Percentiles rank a stretch among this genome's conserved stretches.
These are phyloP conservation scores for Alternaria rosae DNA, from an alignment of 2,329 filamentous ascomycete species.

Conservation along the genomic window DNA sequence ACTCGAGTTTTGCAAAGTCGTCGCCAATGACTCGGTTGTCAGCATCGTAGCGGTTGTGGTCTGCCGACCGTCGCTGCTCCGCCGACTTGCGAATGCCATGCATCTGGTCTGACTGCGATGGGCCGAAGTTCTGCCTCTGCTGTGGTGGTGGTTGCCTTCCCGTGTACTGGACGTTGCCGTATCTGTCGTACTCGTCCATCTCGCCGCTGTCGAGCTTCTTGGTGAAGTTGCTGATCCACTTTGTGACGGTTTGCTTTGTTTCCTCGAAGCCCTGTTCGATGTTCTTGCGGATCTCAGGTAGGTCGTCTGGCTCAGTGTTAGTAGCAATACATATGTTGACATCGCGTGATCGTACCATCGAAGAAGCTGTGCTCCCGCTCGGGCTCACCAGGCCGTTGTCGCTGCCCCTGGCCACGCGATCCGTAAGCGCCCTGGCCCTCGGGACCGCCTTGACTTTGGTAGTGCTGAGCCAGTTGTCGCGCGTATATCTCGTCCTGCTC, in stretches of 20 bases:
- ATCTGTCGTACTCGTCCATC: slow-evolving; percentile 68
- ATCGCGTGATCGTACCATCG: slow-evolving; percentile 63
- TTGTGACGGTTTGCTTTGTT: slow-evolving; percentile 90
- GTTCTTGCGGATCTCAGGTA: slow-evolving; percentile 91
- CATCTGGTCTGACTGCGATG: slow-evolving; percentile 50
- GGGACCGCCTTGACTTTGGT: slow-evolving; percentile 59
- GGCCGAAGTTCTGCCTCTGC: slow-evolving; percentile 49
- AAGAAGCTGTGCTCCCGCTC: slow-evolving; percentile 85
- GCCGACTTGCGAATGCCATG: slow-evolving; percentile 51
- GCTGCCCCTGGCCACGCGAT: slow-evolving; percentile 46
- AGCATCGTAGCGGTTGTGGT: slow-evolving; percentile 92
- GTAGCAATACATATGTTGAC: not conserved
- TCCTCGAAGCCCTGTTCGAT: slow-evolving; percentile 93
- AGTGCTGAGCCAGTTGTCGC: slow-evolving; percentile 91
- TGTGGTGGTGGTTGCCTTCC: slow-evolving; percentile 31
- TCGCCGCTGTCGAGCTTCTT: slow-evolving; percentile 89
- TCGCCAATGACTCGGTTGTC: slow-evolving; percentile 90
- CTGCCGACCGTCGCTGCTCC: slow-evolving; percentile 71
- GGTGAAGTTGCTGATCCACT: slow-evolving; percentile 88
- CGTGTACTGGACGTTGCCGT: slow-evolving; percentile 52
- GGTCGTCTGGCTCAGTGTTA: slow-evolving; percentile 70
- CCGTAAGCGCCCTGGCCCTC: slow-evolving; percentile 33
- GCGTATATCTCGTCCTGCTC: slow-evolving; percentile 92
- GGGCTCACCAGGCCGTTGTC: slow-evolving; percentile 63
- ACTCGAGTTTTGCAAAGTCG: slow-evolving; percentile 76